Base-by-base conservation (phyloP, 2,329 filamentous ascomycete genomes). In the Cercospora sp. region DNA sequence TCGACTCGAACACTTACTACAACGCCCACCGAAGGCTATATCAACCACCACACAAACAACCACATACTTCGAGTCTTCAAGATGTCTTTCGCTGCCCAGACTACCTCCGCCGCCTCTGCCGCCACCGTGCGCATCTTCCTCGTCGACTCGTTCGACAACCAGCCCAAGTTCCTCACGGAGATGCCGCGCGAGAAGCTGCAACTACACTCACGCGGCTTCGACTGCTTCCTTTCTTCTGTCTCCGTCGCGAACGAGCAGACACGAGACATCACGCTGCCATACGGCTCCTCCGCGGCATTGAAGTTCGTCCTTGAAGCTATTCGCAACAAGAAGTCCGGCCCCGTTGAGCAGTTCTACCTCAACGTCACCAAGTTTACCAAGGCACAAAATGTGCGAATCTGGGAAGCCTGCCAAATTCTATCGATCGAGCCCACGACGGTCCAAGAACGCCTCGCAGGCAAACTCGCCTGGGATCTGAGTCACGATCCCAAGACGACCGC, bases 71-170 rank as follows among this genome's bases (percentile, higher is more conserved):
- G n/a, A 58, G 26, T 32, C 55, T 1, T 0, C 28, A 24, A 24
- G 3, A 59, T 59, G 55, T 59, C 55, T 21, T 18, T 13, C n/a
- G 7, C 28, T 2, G 5, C n/a, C 13, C 37, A 40, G 16, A 40
- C 2, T 8, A 10, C 16, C 16, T n/a, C 55, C 1, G 2, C 13
- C 55, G 9, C 18, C 16, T 18, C 16, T 1, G 16, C 18, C 55
- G 55, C 55, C 28, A 37, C 12, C 55, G 55, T 59, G 4, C 55
- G 55, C 55, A 37, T 59, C 55, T 59, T n/a, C n/a, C 55, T 59
- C 30, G 9, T 59, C n/a, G 30, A 59, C 55, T 59, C 30, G 12
- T 4, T 1, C 30, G 55, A 59, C 18, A 7, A 13, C n/a, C 30
- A 16, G 8, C 55, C 5, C 1, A 32, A 37, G 28, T 59, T 59